phyloP scores from a whole-genome alignment of 148 eudicot genomes.

The Cornus kousa region DNA sequence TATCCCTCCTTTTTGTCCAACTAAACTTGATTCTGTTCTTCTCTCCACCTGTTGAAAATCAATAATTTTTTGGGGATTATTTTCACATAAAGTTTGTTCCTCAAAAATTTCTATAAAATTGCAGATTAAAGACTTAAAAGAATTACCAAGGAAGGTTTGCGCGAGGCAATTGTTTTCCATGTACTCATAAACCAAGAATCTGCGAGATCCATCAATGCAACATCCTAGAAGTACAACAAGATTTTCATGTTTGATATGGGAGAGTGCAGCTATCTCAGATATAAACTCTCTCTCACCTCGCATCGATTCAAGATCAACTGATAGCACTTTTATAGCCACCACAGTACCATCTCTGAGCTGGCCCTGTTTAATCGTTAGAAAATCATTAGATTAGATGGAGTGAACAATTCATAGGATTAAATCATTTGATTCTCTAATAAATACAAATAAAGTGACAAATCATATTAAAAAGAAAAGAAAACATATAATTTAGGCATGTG shows the following conservation, averaged over 20 bases:
- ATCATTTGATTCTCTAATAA: no score
- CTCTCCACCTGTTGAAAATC: conserved; percentile 31
- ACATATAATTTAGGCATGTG: neutral
- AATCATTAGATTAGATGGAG: no score
- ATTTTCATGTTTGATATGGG: conserved; percentile 48
- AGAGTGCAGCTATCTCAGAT: conserved; percentile 48
- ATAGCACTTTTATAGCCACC: conserved; percentile 56
- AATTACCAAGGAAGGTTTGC: conserved; percentile 45
- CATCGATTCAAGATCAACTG: conserved; percentile 47
- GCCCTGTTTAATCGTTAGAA: conserved; percentile 29
- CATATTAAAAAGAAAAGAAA: no score
- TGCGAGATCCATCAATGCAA: conserved; percentile 41
- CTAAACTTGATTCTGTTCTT: conserved; percentile 35
- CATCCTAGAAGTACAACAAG: conserved; percentile 54
- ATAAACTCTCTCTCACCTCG: conserved; percentile 58
- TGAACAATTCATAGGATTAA: no score
- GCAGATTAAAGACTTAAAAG: neutral
- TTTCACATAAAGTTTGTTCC: neutral
- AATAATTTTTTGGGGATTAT: no score
- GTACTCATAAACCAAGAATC: conserved; percentile 47
- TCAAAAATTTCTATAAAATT: no score
- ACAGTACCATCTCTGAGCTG: conserved; percentile 36
- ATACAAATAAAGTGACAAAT: no score
- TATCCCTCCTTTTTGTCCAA: conserved; percentile 45
- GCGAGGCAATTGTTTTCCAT: conserved; percentile 56